Percentiles rank a stretch among this genome's conserved stretches.
These are phyloP conservation scores for Thelonectria discophora DNA, from an alignment of 2,329 filamentous ascomycete species.

Conservation along the genomic window DNA sequence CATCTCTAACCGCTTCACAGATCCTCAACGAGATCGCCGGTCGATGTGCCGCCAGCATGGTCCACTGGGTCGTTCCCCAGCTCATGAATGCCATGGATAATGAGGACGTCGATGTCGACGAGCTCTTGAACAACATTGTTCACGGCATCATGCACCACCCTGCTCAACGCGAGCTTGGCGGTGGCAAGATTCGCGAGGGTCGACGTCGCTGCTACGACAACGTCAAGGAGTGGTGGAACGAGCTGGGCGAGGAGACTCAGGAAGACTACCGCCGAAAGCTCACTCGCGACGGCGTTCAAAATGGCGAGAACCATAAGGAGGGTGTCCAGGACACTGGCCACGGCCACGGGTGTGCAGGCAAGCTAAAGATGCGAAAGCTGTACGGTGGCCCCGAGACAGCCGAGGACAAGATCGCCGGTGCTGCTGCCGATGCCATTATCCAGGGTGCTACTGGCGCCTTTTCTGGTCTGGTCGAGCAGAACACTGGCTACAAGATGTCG, in stretches of 20 bases:
- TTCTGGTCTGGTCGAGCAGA: conserved; percentile 56
- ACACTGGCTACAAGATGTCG: conserved; percentile 55
- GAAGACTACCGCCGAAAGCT: conserved; percentile 78
- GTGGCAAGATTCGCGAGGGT: conserved; percentile 76
- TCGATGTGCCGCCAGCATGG: conserved; percentile 78
- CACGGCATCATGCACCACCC: conserved; percentile 88
- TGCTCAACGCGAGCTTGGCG: conserved; percentile 74
- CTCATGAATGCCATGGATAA: conserved; percentile 90
- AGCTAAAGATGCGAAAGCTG: conserved; percentile 79
- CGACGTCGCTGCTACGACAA: conserved; percentile 80
- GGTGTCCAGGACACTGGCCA: conserved; percentile 85
- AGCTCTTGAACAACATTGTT: conserved; percentile 79
- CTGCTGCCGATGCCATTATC: conserved; percentile 65
- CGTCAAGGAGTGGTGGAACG: conserved; percentile 84
- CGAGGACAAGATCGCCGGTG: conserved; percentile 65
- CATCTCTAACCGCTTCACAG: conserved; percentile 41
- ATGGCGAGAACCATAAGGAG: conserved; percentile 85
- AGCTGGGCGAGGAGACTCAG: conserved; percentile 62
- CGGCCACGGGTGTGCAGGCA: conserved; percentile 82
- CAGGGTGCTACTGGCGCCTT: conserved; percentile 65
- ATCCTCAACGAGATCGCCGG: conserved; percentile 89
- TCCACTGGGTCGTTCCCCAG: conserved; percentile 89
- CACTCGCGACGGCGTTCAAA: conserved; percentile 78
- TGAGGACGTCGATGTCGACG: conserved; percentile 72
- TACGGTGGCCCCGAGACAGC: conserved; percentile 59